Conservation (phyloP, 352 stramenopile genomes). For the Thalassiosira livingstoniorum region DNA sequence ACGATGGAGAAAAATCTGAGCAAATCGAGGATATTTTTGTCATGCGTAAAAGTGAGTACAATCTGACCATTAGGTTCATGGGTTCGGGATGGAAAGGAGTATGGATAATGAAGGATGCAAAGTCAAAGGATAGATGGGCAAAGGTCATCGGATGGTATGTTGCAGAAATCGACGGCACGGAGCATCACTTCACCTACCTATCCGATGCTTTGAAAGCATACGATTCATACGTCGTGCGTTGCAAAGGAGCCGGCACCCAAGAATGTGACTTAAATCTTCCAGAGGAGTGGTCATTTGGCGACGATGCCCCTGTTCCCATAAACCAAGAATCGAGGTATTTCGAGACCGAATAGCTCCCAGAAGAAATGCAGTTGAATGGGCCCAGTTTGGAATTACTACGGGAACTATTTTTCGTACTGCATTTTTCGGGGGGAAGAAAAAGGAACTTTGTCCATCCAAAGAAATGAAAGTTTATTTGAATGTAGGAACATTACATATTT, state of each 20-base stretch:
- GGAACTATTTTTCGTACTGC: no score
- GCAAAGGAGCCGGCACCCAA: constrained; percentile 18
- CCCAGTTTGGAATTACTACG: no score
- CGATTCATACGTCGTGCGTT: constrained; percentile 20
- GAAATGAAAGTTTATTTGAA: no score
- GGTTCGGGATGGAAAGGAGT: constrained; percentile 34
- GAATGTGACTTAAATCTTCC: constrained; percentile 38
- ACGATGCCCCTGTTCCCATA: no score
- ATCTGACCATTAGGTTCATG: not conserved
- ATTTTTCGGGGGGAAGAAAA: no score
- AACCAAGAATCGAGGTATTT: no score
- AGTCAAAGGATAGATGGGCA: constrained; percentile 32
- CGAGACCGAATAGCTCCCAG: no score
- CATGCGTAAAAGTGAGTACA: constrained; percentile 28
- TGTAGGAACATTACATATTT: no score
- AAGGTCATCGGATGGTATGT: constrained; percentile 46
- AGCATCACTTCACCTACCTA: constrained; percentile 22
- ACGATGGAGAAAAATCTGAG: constrained; percentile 22
- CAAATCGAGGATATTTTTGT: constrained; percentile 39
- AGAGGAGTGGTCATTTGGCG: constrained; percentile 9
- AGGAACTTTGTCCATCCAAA: no score
- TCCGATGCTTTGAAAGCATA: constrained; percentile 27
- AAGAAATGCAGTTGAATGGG: no score
- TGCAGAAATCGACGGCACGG: constrained; percentile 28
- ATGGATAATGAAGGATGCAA: constrained; percentile 14